Conservation (phyloP, 2,329 filamentous ascomycete genomes). For the Scedosporium boydii region DNA sequence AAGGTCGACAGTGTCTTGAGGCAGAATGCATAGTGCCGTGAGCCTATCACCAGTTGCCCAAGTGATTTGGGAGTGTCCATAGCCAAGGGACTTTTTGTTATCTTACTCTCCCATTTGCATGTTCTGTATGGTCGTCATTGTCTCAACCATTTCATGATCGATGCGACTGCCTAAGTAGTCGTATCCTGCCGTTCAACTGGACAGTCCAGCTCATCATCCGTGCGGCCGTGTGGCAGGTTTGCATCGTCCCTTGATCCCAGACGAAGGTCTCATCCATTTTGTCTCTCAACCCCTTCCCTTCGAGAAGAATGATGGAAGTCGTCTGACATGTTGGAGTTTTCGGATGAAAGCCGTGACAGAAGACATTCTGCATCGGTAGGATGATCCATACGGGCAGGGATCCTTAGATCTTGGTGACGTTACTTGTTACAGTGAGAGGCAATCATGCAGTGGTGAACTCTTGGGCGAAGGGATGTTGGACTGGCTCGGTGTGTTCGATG, state of each 20-base stretch:
- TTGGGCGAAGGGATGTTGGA: no score
- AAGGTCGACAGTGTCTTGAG: neutral
- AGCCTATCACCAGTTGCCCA: neutral
- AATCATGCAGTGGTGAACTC: no score
- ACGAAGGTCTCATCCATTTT: neutral
- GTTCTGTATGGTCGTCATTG: neutral
- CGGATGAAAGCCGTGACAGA: neutral
- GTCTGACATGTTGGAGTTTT: neutral
- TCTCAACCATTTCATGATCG: neutral
- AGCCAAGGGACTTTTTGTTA: neutral
- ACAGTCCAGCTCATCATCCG: neutral
- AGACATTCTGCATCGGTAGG: no score
- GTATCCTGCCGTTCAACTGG: neutral
- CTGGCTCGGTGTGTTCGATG: no score
- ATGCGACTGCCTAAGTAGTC: neutral
- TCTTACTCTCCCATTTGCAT: neutral
- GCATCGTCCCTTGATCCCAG: conserved; percentile 1
- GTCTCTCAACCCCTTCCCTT: neutral
- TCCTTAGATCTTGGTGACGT: no score
- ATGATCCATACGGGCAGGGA: no score
- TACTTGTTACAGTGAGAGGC: neutral
- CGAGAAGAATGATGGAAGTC: neutral
- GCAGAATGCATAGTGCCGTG: neutral
- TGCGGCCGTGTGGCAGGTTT: neutral
- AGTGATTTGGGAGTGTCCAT: neutral